These are phyloP conservation scores for Sedum album DNA, from an alignment of 164 flowering plant genomes.

Conservation along the genomic window DNA sequence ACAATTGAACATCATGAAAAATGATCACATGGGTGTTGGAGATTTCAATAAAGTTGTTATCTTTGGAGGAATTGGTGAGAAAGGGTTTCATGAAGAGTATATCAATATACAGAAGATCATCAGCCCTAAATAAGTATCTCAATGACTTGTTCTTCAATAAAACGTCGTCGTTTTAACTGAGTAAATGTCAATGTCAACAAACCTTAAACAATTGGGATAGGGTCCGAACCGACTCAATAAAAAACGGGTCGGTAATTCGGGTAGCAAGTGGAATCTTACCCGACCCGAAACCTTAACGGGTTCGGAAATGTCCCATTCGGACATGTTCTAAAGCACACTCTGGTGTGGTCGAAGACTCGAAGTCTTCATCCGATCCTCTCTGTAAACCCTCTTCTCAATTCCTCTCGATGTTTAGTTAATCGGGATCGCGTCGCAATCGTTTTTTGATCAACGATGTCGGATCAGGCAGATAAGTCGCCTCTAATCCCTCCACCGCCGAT, in stretches of 20 bases:
- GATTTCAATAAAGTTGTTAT: background rate
- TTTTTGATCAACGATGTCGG: constrained; percentile 27
- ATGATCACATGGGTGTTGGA: constrained; percentile 2
- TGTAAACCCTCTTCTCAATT: background rate
- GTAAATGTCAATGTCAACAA: background rate
- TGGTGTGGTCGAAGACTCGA: too few species aligned
- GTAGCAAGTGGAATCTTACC: too few species aligned
- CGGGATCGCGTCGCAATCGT: background rate
- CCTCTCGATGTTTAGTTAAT: too few species aligned
- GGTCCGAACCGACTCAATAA: background rate
- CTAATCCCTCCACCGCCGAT: constrained; percentile 52
- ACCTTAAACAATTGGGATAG: too few species aligned
- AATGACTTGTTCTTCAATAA: too few species aligned
- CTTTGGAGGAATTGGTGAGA: background rate
- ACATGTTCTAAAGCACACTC: too few species aligned
- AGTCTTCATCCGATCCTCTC: background rate
- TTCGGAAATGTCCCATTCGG: too few species aligned
- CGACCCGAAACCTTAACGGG: too few species aligned
- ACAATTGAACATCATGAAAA: background rate
- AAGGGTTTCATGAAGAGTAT: background rate
- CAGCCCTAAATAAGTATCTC: too few species aligned
- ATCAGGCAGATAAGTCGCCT: constrained; percentile 46
- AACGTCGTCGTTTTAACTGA: too few species aligned
- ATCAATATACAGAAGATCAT: too few species aligned
- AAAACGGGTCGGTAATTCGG: too few species aligned